Percentiles rank a stretch among this genome's conserved stretches.
Conservation (phyloP, 1,284 basidiomycete species). For the Trichosporon asahii region DNA sequence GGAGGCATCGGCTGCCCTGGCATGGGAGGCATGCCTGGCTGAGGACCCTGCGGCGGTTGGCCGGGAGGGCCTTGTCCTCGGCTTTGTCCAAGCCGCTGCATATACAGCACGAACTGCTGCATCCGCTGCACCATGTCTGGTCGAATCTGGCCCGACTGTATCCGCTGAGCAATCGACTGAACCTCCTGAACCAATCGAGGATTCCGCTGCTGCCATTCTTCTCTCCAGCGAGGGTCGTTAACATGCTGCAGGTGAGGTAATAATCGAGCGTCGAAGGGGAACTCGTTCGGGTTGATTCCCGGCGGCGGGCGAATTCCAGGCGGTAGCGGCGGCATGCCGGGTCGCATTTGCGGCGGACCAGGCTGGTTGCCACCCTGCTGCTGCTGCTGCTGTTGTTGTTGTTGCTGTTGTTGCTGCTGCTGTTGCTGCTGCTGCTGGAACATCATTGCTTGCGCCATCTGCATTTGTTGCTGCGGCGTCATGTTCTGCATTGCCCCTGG, state of each 20-base stretch:
- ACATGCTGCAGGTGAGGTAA: conserved; percentile 30
- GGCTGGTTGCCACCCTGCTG: neutral
- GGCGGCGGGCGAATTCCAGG: conserved; percentile 17
- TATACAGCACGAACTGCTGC: conserved; percentile 35
- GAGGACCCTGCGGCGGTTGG: conserved; percentile 17
- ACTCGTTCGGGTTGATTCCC: conserved; percentile 32
- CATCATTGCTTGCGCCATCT: conserved; percentile 37
- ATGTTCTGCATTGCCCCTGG: conserved; percentile 20
- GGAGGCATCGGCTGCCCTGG: neutral
- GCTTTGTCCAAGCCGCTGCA: conserved; percentile 15
- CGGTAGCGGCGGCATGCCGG: conserved; percentile 15
- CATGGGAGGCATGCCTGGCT: neutral
- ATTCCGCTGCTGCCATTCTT: conserved; percentile 35
- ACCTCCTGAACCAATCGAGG: conserved; percentile 29
- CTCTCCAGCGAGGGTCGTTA: conserved; percentile 35
- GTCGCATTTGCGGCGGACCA: conserved; percentile 13
- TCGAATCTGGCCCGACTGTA: conserved; percentile 31
- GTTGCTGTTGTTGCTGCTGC: conserved; percentile 11
- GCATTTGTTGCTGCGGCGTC: conserved; percentile 37
- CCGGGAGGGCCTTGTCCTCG: neutral
- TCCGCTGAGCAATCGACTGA: conserved; percentile 22
- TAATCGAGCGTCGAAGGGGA: conserved; percentile 45
- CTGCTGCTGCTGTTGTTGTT: conserved; percentile 18
- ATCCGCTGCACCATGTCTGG: conserved; percentile 40
- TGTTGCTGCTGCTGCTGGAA: conserved; percentile 31